Percentiles rank a stretch among this genome's conserved stretches.
These are phyloP conservation scores for Ogataea degrootiae DNA, from an alignment of 805 yeast species.

Conservation along the genomic window DNA sequence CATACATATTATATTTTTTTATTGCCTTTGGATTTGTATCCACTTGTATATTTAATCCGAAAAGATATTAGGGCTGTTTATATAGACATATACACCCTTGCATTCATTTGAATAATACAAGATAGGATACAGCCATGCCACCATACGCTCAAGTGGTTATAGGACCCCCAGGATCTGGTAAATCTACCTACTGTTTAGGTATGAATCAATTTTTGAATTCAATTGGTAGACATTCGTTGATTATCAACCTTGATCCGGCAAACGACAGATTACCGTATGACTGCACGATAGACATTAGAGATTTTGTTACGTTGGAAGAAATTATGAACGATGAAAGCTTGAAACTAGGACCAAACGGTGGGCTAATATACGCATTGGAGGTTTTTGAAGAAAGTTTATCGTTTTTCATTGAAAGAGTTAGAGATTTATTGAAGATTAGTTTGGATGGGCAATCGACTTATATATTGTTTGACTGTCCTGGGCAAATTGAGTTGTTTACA, in stretches of 20 bases:
- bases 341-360: slow-evolving; percentile 70
- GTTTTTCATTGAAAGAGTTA: slow-evolving; percentile 51
- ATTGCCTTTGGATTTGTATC: no score
- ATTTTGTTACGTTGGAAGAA: slow-evolving; percentile 52
- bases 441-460: slow-evolving; percentile 49
- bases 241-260: slow-evolving; percentile 86
- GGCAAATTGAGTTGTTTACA: slow-evolving; percentile 93
- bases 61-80: no score
- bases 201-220: slow-evolving; percentile 89
- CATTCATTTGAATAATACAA: not conserved
- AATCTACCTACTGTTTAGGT: slow-evolving; percentile 92
- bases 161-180: slow-evolving; percentile 98
- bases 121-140: slow-evolving; percentile 33
- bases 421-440: slow-evolving; percentile 42
- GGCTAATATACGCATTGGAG: slow-evolving; percentile 84
- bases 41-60: no score
- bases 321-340: slow-evolving; percentile 50
- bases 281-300: slow-evolving; percentile 53
- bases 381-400: slow-evolving; percentile 52
- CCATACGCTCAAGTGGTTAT: slow-evolving; percentile 85
- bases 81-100: not conserved
- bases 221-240: slow-evolving; percentile 83
- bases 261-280: slow-evolving; percentile 52
- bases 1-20: no score
- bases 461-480: slow-evolving; percentile 85